Base-by-base conservation (phyloP, 2,329 filamentous ascomycete genomes). In the Arthrobotrys sinensis region DNA sequence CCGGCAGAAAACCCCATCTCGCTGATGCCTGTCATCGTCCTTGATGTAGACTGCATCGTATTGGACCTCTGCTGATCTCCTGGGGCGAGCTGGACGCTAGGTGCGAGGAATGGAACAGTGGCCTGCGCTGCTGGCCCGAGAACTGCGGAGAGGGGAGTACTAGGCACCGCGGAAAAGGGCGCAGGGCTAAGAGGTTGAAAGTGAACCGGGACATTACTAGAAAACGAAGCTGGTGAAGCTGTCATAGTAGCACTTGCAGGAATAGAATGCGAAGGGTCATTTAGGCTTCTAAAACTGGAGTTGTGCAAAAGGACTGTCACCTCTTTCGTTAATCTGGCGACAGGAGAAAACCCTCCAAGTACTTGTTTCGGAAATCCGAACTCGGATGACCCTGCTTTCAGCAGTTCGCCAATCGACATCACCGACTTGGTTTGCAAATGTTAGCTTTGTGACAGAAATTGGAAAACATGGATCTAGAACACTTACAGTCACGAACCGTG, bases 251-350 rank as follows among this genome's bases (percentile, higher is more conserved):
- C 40, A 50, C 34, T 67, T 16, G 62, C 16, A 12, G 66, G 43
- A 19, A 76, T 48, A 14, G 69, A 50, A 11, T 79, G 76, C 6
- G 60, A 62, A 8, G 67, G 62, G n/a, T 82, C 81, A 21, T 79
- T 80, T 46, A 80, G 68, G 32, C 75, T 73, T 11, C 81, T 80
- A 50, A 82, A 81, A 5, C 80, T 78, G 14, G 81, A 81, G 36
- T 79, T 80, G 19, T 80, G 80, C 66, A 82, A 79, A 21, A 81
- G 73, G 53, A 82, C 81, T 8, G 80, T 81, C 38, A 82, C 79
- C n/a, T 82, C 81, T 55, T 82, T 82, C n/a, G 81, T 82, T 8
- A 80, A 79, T 16, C 81, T 75, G 11, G 81, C 80, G 4, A 82
- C 81, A 4, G 81, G 80, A 3, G 81, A 81, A 19, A 82, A 80